Evolutionary conservation across 169 alveolate species (phyloP), one percentile per base, ranked within the genome.

Genomic region (Toxoplasma gondii): DNA sequence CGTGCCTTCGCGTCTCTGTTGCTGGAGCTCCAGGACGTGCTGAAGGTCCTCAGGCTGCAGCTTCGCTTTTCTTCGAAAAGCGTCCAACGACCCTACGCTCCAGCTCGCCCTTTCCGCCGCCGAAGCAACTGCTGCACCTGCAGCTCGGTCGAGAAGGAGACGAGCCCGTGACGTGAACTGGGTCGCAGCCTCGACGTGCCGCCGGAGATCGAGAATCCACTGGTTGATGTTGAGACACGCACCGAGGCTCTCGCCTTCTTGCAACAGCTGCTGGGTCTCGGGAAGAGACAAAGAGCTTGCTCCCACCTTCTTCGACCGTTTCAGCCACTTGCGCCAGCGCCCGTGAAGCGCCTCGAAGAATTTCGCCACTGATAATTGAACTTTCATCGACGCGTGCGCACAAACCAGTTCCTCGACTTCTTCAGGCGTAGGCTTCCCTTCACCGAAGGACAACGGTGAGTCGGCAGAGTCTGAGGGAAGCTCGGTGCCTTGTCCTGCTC

Each of bases 281-380:
- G 95, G 88, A 31, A 93, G 84, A 54, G 95, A 86, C 83, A 93
- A 38, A 12, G 93, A 84, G 64, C 95, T 91, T 17, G 92, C 91
- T 45, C 78, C 92, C 54, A 91, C 90, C 93, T 93, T 93, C 91
- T 54, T 91, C 43, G 69, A 93, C 29, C 95, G 93, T 88, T 93
- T 93, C 83, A 84, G 90, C 95, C 95, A 93, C 90, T 87, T 84
- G 29, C 95, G 95, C 95, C 95, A 93, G 41, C 95, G 95, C 24
- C 95, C 93, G 84, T 93, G 90, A 78, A 93, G 88, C 45, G 49
- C 90, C 93, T 93, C 92, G 80, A 92, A 53, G 74, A 49, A 31
- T 38, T 43, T 38, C 34, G 90, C 53, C 31, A 39, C 90, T 22
- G 69, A 43, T 67, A 82, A 16, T 38, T 82, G 90, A 38, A 82